Conservation (phyloP, 2,329 filamentous ascomycete genomes). For the Venturia oleaginea region DNA sequence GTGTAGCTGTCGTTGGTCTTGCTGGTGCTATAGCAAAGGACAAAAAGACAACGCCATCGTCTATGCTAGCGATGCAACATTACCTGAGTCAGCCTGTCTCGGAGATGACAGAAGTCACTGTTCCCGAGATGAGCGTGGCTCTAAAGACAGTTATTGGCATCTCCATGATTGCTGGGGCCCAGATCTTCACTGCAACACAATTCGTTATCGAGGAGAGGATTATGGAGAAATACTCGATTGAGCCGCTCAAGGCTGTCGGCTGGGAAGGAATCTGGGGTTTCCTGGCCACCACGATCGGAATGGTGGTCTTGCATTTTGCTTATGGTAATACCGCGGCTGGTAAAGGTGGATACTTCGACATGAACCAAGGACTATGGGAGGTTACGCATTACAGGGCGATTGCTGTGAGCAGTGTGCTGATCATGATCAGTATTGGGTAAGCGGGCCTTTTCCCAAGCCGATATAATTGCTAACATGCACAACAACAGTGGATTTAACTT, state of each 20-base stretch:
- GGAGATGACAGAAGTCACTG: slow-evolving; percentile 29
- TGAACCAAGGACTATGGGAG: slow-evolving; percentile 74
- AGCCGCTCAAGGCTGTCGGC: slow-evolving; percentile 83
- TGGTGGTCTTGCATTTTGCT: slow-evolving; percentile 68
- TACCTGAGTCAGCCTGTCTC: slow-evolving; percentile 16
- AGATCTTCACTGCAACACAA: slow-evolving; percentile 94
- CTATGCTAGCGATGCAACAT: slow-evolving; percentile 6
- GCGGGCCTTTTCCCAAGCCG: slow-evolving; percentile 24
- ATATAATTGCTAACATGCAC: not conserved
- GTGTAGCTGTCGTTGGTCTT: slow-evolving; percentile 82
- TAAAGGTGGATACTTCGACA: slow-evolving; percentile 78
- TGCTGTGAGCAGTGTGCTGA: slow-evolving; percentile 68
- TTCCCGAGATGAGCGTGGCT: slow-evolving; percentile 45
- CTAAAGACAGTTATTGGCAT: slow-evolving; percentile 72
- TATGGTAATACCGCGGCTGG: slow-evolving; percentile 69
- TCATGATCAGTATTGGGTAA: slow-evolving; percentile 97
- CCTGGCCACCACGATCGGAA: slow-evolving; percentile 63
- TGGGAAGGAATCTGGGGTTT: slow-evolving; percentile 97
- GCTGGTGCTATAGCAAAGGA: slow-evolving; percentile 75
- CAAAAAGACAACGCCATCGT: slow-evolving; percentile 38
- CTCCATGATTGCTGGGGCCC: slow-evolving; percentile 81
- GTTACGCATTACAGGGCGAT: slow-evolving; percentile 65
- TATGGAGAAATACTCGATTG: slow-evolving; percentile 66
- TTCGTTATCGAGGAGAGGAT: slow-evolving; percentile 96
- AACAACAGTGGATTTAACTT: slow-evolving; percentile 85